Evolutionary conservation across 2,329 filamentous ascomycete species (phyloP), one percentile per base, ranked within the genome.

Genomic region (Xylaria sp.): DNA sequence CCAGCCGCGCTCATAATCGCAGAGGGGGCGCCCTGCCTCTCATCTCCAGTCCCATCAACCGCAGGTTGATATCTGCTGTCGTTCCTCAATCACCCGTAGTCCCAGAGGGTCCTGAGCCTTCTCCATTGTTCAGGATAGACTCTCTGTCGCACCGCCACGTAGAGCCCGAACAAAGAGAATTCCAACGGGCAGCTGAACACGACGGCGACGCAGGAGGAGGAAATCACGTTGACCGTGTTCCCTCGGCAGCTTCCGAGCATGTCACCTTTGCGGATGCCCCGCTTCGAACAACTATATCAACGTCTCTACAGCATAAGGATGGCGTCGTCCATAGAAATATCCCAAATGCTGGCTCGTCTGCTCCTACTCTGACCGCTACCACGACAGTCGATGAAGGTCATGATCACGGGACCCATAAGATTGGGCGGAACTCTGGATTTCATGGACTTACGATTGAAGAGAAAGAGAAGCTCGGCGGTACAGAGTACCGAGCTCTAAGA

Each of bases 401-500:
- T 50, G 80, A 84, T 51, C 73, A 84, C 44, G 76, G 77, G 41
- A 74, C 77, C 7, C 77, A 80, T 62, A 80, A 82, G 6, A 80
- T 84, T 1, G 84, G 75, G 10, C 72, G 75, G 37, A 78, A 77
- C 63, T 69, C 67, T 18, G 74, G 75, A 39, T 77, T 78, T 50
- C 75, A 75, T 54, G 73, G 66, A 15, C 65, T 78, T 28, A 76
- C 75, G 28, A 75, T 56, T 13, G 75, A 77, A 23, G 75, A 78
- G 34, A 74, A 73, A 44, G 85, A 88, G 62, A 81, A 84, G 34
- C 81, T 91, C 0, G 89, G 90, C 31, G 88, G 89, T 0, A 87
- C 85, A 65, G 90, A 92, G 76, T 91, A 91, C 75, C 84, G 87
- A 51, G 89, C 90, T 18, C 82, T 92, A 23, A 84, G 84, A 57